These are phyloP conservation scores for Emericellopsis terricola DNA, from an alignment of 495 filamentous ascomycete species.

Conservation along the genomic window DNA sequence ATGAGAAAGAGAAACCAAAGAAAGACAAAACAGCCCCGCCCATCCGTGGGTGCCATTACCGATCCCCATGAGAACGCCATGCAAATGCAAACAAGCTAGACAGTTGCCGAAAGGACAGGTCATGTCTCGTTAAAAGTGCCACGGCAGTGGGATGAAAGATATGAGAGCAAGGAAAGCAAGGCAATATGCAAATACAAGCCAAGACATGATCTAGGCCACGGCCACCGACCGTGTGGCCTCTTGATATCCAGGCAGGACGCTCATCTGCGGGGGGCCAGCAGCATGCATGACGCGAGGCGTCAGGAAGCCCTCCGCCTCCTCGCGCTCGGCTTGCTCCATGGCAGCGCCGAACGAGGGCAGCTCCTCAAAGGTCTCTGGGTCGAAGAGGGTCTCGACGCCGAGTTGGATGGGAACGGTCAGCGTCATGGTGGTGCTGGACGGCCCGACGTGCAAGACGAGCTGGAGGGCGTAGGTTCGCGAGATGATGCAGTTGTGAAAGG, in stretches of 20 bases:
- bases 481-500: slow-evolving; percentile 75
- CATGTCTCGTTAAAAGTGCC: no score
- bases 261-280: slow-evolving; percentile 9
- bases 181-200: neutral
- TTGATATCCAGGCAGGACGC: slow-evolving; percentile 17
- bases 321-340: slow-evolving; percentile 12
- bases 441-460: slow-evolving; percentile 42
- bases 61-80: no score
- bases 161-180: neutral
- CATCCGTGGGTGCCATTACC: no score
- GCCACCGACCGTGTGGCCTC: slow-evolving; percentile 57
- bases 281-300: slow-evolving; percentile 23
- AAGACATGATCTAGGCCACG: slow-evolving; percentile 68
- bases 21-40: no score
- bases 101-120: no score
- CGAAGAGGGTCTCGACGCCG: slow-evolving; percentile 15
- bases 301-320: slow-evolving; percentile 27
- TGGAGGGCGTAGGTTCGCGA: slow-evolving; percentile 64
- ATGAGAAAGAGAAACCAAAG: no score
- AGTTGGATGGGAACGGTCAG: slow-evolving; percentile 69
- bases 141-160: neutral
- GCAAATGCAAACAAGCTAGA: no score
- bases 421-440: slow-evolving; percentile 34
- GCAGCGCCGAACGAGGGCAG: slow-evolving; percentile 20
- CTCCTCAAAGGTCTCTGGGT: slow-evolving; percentile 5